These are phyloP conservation scores for Polychytrium aggregatum DNA, from an alignment of 192 early-diverging fungal genomes.

Conservation along the genomic window DNA sequence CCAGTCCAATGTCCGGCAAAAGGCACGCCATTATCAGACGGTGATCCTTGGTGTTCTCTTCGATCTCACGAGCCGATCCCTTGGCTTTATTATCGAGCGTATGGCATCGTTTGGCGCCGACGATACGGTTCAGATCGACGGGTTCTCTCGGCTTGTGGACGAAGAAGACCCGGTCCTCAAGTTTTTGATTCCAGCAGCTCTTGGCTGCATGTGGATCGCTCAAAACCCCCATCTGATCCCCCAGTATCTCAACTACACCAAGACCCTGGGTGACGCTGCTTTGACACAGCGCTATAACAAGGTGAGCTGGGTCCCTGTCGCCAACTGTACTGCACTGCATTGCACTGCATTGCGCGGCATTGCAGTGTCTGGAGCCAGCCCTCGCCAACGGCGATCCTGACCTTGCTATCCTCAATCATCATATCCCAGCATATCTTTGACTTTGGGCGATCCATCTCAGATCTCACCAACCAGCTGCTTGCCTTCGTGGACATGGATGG, in stretches of 20 bases:
- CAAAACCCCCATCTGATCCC: conserved; percentile 10
- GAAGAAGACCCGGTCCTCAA: not conserved
- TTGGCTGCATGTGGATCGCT: conserved; percentile 10
- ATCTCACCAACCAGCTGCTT: conserved; percentile 18
- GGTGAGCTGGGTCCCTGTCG: no score
- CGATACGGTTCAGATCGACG: no score
- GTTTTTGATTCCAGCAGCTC: conserved; percentile 1
- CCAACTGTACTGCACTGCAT: not conserved
- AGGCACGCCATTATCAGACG: conserved; percentile 6
- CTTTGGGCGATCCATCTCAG: conserved; percentile 13
- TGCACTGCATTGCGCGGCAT: not conserved
- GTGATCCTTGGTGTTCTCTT: conserved; percentile 2
- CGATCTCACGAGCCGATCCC: not conserved
- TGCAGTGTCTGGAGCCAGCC: not conserved
- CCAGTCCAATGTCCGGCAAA: no score
- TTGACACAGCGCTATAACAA: not conserved
- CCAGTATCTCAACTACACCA: conserved; percentile 12
- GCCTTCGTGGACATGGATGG: conserved; percentile 37
- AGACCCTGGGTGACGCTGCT: conserved; percentile 7
- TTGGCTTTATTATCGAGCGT: not conserved
- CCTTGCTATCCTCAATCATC: not conserved
- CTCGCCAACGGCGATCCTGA: not conserved
- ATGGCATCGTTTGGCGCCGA: no score
- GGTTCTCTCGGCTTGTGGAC: no score
- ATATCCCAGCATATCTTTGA: conserved; percentile 2